Evolutionary conservation across 768 basidiomycete genomes (phyloP).

Genomic region (Crepidotus variabilis): DNA sequence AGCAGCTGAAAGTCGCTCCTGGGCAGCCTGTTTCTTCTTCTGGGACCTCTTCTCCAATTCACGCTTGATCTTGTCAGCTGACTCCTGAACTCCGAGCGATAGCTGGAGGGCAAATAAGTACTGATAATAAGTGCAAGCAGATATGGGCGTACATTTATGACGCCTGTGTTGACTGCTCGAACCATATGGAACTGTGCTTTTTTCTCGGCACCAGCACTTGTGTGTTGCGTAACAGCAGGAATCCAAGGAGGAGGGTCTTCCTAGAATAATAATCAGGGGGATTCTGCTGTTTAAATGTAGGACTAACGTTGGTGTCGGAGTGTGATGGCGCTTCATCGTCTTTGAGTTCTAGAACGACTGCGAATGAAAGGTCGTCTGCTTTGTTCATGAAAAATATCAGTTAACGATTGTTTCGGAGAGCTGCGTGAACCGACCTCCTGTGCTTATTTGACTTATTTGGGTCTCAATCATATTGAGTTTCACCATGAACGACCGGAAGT

Average conservation of each 20-base stretch:
- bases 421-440: slow-evolving; percentile 40
- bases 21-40: slow-evolving; percentile 13
- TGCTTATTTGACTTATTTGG: slow-evolving; percentile 56
- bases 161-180: slow-evolving; percentile 78
- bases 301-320: slow-evolving; percentile 40
- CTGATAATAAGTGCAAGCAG: background rate
- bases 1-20: background rate
- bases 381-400: background rate
- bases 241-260: slow-evolving; percentile 79
- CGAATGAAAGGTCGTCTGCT: slow-evolving; percentile 72
- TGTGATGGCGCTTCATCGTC: slow-evolving; percentile 58
- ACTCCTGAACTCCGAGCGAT: slow-evolving; percentile 78
- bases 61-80: slow-evolving; percentile 56
- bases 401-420: background rate
- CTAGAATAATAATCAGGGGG: background rate
- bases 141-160: slow-evolving; percentile 58
- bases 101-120: slow-evolving; percentile 37
- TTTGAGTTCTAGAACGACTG: slow-evolving; percentile 76
- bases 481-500: slow-evolving; percentile 79
- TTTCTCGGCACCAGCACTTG: slow-evolving; percentile 63
- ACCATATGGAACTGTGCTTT: slow-evolving; percentile 71
- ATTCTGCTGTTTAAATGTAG: background rate
- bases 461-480: slow-evolving; percentile 78
- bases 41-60: slow-evolving; percentile 15
- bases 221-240: slow-evolving; percentile 65